Base-by-base conservation (phyloP, 1,139 yeast species). In the Suhomyces atakaporum region DNA sequence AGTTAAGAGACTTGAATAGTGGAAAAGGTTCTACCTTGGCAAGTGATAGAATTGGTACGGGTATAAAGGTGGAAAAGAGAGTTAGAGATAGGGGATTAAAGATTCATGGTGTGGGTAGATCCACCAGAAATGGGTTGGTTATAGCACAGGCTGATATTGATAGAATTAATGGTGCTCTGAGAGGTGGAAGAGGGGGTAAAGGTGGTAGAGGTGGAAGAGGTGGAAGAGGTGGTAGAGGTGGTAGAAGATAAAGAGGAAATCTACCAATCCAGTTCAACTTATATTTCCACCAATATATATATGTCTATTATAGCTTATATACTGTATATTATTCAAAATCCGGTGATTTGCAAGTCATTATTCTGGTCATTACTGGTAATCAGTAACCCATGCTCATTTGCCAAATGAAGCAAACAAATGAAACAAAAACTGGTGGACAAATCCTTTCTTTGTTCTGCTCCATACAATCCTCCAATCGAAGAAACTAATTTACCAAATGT, bases 51-150 rank as follows among this genome's bases (percentile, higher is more conserved):
- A 69, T 84, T 31, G 90, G 92, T 16, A 62, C 67, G 6, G 77
- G 75, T 25, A 62, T 52, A 46, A 58, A 56, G 50, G 47, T 45
- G 14, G 42, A 50, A 7, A 51, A 54, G 41, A 56, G 67, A 33
- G 54, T 69, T 39, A 74, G 96, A 57, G 84, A 86, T 50, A 73
- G 87, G 42, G 97, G 97, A 2, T 73, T 90, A 46, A 78, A 82
- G 60, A 83, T 92, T 45, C 73, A 84, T 45, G 72, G 81, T 14
- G 78, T 90, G 25, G 98, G 98, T 16, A 77, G 72, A 53, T 77
- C 82, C 21, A 88, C 97, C 1, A 72, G 84, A 49, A 84, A 87
- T 49, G 97, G 97, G 3, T 67, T 90, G 46, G 72, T 81, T n/a
- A 75, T 90, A 21, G 77, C 89, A 9, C 76, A 79, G 44, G 63